Conservation (phyloP, 192 early-diverging fungal species). For the Gamsiella multidivaricata region DNA sequence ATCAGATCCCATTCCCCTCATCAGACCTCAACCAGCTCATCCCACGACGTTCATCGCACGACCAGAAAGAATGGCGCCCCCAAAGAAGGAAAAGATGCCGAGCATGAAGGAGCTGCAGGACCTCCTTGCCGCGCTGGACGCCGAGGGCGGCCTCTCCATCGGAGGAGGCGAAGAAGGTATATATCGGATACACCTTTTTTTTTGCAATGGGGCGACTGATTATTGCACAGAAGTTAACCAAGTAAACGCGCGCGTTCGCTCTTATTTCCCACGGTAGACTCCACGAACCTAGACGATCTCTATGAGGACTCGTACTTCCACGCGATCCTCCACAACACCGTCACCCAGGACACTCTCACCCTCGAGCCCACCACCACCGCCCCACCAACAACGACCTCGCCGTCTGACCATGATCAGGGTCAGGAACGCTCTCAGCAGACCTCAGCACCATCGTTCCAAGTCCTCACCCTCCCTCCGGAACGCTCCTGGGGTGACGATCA, state of each 20-base stretch:
- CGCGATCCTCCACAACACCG: constrained; percentile 26
- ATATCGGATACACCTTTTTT: no score
- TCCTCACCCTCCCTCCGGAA: constrained; percentile 27
- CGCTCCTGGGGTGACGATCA: constrained; percentile 48
- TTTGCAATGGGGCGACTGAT: no score
- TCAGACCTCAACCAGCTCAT: no score
- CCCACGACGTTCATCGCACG: no score
- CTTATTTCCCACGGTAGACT: constrained; percentile 28
- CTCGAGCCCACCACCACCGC: not conserved
- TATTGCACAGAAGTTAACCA: no score
- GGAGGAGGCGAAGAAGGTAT: constrained; percentile 32
- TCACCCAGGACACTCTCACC: constrained; percentile 17
- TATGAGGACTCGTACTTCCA: constrained; percentile 47
- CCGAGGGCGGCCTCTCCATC: constrained; percentile 34
- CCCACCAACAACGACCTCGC: not conserved
- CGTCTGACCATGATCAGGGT: not conserved
- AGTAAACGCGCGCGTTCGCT: no score
- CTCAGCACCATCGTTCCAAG: constrained; percentile 3
- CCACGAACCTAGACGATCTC: constrained; percentile 41
- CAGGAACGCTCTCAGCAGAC: not conserved
- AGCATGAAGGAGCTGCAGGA: constrained; percentile 52
- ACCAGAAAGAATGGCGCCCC: constrained; percentile 26
- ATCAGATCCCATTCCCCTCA: no score
- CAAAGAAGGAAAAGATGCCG: constrained; percentile 39
- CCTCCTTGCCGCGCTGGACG: constrained; percentile 30